Conservation (phyloP, 2,329 filamentous ascomycete species). For the Pochonia chlamydosporia region DNA sequence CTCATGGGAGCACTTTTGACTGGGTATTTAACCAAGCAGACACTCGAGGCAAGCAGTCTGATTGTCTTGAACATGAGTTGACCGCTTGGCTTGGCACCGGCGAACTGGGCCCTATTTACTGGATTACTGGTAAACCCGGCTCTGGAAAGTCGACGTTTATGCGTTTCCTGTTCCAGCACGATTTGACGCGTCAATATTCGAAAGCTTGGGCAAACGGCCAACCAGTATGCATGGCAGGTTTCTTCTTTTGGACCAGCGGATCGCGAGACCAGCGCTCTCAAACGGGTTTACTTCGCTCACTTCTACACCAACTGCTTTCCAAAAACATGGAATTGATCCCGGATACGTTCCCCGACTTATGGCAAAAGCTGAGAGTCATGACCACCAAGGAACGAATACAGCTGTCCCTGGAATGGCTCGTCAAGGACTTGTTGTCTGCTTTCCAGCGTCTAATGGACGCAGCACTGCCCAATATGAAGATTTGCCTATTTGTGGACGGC, state of each 20-base stretch:
- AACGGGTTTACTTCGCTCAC: conserved; percentile 28
- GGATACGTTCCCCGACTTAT: conserved; percentile 20
- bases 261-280: conserved; percentile 31
- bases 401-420: conserved; percentile 23
- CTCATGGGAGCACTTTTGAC: conserved; percentile 26
- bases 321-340: conserved; percentile 18
- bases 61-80: conserved; percentile 13
- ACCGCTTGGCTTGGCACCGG: conserved; percentile 20
- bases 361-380: conserved; percentile 20
- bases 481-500: conserved; percentile 26
- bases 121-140: conserved; percentile 37
- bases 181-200: conserved; percentile 10
- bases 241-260: conserved; percentile 41
- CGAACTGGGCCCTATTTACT: conserved; percentile 21
- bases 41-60: background rate
- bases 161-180: conserved; percentile 27
- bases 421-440: conserved; percentile 19
- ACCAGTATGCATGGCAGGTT: conserved; percentile 28
- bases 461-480: conserved; percentile 13
- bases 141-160: conserved; percentile 42
- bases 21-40: conserved; percentile 27
- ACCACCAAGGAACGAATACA: conserved; percentile 24
- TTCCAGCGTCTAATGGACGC: conserved; percentile 18
- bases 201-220: conserved; percentile 19
- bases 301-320: conserved; percentile 29